A percentile compares a stretch with the other conserved stretches of the same genome.
phyloP scores from a whole-genome alignment of 1,284 basidiomycete species.

The Sanghuangporus sanghuang region DNA sequence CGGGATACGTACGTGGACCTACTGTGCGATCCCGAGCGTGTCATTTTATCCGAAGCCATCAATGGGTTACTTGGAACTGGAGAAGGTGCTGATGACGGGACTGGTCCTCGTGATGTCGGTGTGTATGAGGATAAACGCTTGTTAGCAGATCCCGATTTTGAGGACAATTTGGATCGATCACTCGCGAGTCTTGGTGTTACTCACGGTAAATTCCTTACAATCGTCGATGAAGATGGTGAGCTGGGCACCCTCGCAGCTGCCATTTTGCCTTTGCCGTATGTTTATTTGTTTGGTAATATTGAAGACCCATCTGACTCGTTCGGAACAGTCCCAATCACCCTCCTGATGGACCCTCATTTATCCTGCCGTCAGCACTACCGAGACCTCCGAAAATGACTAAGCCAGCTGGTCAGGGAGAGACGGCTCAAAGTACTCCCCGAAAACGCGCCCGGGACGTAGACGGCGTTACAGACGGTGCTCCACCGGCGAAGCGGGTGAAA shows the following conservation, averaged over 20 bases:
- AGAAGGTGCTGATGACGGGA: conserved; percentile 35
- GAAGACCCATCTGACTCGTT: neutral
- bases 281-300: conserved; percentile 20
- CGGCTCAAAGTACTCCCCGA: conserved; percentile 35
- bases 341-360: conserved; percentile 41
- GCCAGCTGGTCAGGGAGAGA: conserved; percentile 29
- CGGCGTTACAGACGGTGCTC: conserved; percentile 44
- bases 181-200: conserved; percentile 68
- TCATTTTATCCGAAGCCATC: conserved; percentile 72
- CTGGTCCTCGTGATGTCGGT: conserved; percentile 56
- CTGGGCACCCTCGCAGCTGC: conserved; percentile 71
- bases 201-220: conserved; percentile 77
- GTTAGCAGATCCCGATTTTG: conserved; percentile 84
- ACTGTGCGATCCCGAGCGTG: conserved; percentile 59
- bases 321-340: conserved; percentile 46
- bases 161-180: conserved; percentile 74
- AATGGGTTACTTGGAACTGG: conserved; percentile 53
- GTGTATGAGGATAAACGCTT: conserved; percentile 84
- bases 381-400: conserved; percentile 45
- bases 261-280: conserved; percentile 68
- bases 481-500: conserved; percentile 48
- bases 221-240: conserved; percentile 86
- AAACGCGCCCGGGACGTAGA: conserved; percentile 54
- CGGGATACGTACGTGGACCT: conserved; percentile 79
- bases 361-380: conserved; percentile 61